These are phyloP conservation scores for Begonia peltatifolia DNA, from an alignment of 306 rosid species.

Conservation along the genomic window DNA sequence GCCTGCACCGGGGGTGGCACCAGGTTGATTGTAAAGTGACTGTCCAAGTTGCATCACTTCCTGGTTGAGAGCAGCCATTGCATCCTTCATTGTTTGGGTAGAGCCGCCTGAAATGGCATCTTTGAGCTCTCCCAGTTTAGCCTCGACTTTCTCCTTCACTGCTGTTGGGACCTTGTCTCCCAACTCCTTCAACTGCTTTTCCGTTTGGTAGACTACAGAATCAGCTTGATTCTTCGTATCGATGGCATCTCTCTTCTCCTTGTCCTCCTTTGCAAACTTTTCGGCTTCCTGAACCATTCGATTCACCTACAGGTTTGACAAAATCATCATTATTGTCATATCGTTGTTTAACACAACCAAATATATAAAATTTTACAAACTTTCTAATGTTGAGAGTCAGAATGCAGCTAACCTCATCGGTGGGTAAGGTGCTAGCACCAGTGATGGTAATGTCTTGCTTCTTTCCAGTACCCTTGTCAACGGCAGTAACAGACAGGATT, in stretches of 20 bases:
- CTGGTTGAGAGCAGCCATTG: slow-evolving; percentile 56
- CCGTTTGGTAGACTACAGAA: slow-evolving; percentile 67
- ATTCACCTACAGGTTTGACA: slow-evolving; percentile 37
- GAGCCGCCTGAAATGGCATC: slow-evolving; percentile 51
- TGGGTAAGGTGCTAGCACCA: slow-evolving; percentile 85
- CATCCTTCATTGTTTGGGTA: slow-evolving; percentile 38
- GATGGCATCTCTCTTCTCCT: slow-evolving; percentile 67
- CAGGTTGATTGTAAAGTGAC: slow-evolving; percentile 61
- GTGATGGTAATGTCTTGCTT: slow-evolving; percentile 89
- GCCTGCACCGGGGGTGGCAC: slow-evolving; percentile 28
- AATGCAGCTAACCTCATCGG: slow-evolving; percentile 49
- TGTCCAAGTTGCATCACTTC: slow-evolving; percentile 70
- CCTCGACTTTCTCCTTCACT: slow-evolving; percentile 59
- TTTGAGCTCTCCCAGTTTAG: slow-evolving; percentile 53
- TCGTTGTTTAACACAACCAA: too few species aligned
- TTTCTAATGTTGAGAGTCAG: background rate
- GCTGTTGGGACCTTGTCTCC: slow-evolving; percentile 56
- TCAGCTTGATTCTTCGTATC: slow-evolving; percentile 78
- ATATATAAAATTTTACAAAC: background rate
- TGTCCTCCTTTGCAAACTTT: slow-evolving; percentile 63
- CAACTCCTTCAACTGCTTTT: slow-evolving; percentile 62
- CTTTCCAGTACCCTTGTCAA: slow-evolving; percentile 91
- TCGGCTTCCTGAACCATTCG: slow-evolving; percentile 72
- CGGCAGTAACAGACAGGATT: slow-evolving; percentile 68
- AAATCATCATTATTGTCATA: background rate